A percentile compares a stretch with the other conserved stretches of the same genome.
These are phyloP conservation scores for Trapa bicornis DNA, from an alignment of 345 rosid species.

Conservation along the genomic window DNA sequence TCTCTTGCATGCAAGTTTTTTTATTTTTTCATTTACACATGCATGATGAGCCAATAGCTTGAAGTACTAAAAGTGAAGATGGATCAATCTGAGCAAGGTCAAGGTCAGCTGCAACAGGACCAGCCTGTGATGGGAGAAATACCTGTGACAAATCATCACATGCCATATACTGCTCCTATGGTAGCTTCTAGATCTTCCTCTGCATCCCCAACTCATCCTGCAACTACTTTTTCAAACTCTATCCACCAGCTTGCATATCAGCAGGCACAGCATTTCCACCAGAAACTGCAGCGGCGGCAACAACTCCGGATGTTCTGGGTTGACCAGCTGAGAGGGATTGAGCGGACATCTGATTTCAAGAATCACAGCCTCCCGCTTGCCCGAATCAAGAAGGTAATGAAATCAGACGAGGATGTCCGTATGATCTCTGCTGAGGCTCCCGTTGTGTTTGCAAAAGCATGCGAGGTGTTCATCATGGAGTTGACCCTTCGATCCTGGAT, in stretches of 20 bases:
- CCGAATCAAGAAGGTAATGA: conserved; percentile 35
- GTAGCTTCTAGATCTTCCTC: conserved; percentile 41
- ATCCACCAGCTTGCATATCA: conserved; percentile 29
- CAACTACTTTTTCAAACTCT: conserved; percentile 13
- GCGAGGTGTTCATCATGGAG: conserved; percentile 38
- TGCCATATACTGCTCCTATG: conserved; percentile 31
- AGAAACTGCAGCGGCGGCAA: conserved; percentile 32
- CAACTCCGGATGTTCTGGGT: conserved; percentile 34
- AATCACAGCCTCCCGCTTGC: conserved; percentile 34
- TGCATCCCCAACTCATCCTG: conserved; percentile 23
- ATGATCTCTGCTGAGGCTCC: conserved; percentile 45
- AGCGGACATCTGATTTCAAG: conserved; percentile 26
- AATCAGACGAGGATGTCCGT: conserved; percentile 34
- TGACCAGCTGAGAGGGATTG: conserved; percentile 30
- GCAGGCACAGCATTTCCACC: conserved; percentile 34
- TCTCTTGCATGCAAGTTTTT: not conserved
- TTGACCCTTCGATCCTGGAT: conserved; percentile 34
- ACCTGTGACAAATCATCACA: conserved; percentile 27
- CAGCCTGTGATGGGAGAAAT: conserved; percentile 24
- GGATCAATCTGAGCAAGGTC: conserved; percentile 46
- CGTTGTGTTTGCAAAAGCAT: conserved; percentile 30
- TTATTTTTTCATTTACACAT: too few species aligned
- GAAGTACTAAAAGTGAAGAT: conserved; percentile 10
- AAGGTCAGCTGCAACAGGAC: conserved; percentile 20
- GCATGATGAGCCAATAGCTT: not conserved